phyloP scores from a whole-genome alignment of 163 green algal genomes.

The Chlamydomonas reinhardtii region DNA sequence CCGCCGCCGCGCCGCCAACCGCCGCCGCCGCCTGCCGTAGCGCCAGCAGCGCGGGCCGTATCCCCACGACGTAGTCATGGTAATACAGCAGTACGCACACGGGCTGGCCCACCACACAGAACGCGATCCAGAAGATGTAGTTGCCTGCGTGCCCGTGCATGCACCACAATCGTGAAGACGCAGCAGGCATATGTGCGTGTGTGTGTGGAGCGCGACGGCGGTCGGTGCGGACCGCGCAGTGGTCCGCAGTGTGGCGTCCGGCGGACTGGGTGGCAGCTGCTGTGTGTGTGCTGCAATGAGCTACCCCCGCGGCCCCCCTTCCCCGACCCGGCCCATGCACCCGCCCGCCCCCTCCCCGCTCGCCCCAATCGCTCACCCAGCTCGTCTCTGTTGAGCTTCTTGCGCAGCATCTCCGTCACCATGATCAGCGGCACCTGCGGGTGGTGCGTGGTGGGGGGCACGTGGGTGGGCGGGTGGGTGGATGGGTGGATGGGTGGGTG shows the following conservation, averaged over 20 bases:
- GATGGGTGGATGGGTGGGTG: no score
- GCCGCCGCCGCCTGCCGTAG: neutral
- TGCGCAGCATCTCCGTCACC: conserved; percentile 80
- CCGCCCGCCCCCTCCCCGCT: no score
- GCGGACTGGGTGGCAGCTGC: no score
- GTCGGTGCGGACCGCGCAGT: no score
- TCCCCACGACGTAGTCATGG: conserved; percentile 76
- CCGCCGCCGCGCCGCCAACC: neutral
- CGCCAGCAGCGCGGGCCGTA: conserved; percentile 27
- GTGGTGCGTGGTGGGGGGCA: neutral
- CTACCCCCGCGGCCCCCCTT: no score
- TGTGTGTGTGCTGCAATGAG: no score
- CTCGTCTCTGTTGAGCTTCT: conserved; percentile 59
- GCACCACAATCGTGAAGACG: no score
- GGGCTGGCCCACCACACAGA: conserved; percentile 94
- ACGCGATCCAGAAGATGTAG: conserved; percentile 91
- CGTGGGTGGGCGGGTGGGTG: neutral
- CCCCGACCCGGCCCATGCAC: no score
- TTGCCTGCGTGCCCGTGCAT: conserved; percentile 87
- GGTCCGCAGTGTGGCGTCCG: no score
- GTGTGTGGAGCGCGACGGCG: no score
- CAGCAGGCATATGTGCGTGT: no score
- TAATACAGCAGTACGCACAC: conserved; percentile 89
- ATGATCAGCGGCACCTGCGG: conserved; percentile 80
- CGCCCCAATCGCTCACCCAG: conserved; percentile 76